A percentile compares a stretch with the other conserved stretches of the same genome.
These are phyloP conservation scores for Schwanniomyces etchellsii DNA, from an alignment of 1,139 yeast genomes.

Conservation along the genomic window DNA sequence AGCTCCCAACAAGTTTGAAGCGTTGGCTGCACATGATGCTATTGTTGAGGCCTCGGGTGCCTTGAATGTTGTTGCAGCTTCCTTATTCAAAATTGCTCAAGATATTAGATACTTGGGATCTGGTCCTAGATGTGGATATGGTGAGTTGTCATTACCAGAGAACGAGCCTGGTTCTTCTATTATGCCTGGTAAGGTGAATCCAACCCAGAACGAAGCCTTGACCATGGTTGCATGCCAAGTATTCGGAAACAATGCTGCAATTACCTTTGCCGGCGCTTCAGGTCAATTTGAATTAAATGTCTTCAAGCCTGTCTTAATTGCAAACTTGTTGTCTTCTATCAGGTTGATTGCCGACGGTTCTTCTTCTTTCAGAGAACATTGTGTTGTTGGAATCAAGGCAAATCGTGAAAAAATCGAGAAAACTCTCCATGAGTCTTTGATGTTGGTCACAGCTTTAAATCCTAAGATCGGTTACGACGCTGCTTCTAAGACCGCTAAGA, in stretches of 20 bases:
- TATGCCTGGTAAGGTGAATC: conserved; percentile 99
- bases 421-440: conserved; percentile 85
- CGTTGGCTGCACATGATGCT: conserved; percentile 98
- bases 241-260: conserved; percentile 91
- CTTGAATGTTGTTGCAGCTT: conserved; percentile 87
- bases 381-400: conserved; percentile 92
- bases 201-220: conserved; percentile 97
- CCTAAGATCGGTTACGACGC: conserved; percentile 98
- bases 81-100: conserved; percentile 92
- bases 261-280: conserved; percentile 96
- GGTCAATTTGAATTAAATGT: conserved; percentile 98
- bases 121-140: conserved; percentile 99
- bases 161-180: conserved; percentile 99
- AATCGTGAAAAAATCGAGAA: conserved; percentile 83
- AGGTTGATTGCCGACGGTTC: conserved; percentile 87
- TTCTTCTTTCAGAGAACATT: conserved; percentile 84
- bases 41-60: conserved; percentile 97
- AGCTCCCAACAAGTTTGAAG: conserved; percentile 98
- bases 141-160: conserved; percentile 91
- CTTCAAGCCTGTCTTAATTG: conserved; percentile 92
- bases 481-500: conserved; percentile 96
- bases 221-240: conserved; percentile 98
- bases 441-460: conserved; percentile 97
- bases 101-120: conserved; percentile 97
- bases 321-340: conserved; percentile 81